phyloP scores from a whole-genome alignment of 2,329 filamentous ascomycete genomes.

The Pseudogymnoascus sp. region DNA sequence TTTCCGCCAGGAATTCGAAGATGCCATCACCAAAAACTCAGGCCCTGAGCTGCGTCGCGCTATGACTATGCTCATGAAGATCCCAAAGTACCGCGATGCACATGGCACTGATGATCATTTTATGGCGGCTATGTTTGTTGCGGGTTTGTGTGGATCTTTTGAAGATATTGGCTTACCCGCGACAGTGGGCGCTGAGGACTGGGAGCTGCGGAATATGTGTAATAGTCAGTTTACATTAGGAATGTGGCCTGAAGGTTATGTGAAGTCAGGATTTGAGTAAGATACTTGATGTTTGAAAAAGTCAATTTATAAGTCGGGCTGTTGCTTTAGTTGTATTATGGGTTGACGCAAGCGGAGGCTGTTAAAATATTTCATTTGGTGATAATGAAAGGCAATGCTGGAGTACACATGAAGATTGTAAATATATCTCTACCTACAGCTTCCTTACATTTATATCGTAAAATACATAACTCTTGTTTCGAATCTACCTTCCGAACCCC shows the following conservation, averaged over 20 bases:
- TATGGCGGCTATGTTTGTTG: conserved; percentile 58
- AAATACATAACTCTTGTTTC: neutral
- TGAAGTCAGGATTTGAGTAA: conserved; percentile 4
- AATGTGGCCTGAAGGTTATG: conserved; percentile 21
- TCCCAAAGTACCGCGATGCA: conserved; percentile 57
- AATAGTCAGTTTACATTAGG: conserved; percentile 54
- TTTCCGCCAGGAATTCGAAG: conserved; percentile 58
- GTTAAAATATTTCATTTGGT: neutral
- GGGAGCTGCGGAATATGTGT: conserved; percentile 60
- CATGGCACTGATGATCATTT: conserved; percentile 67
- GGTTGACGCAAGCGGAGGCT: neutral
- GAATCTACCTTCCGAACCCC: neutral
- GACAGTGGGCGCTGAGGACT: conserved; percentile 50
- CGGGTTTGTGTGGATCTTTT: conserved; percentile 45
- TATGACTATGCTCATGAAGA: conserved; percentile 59
- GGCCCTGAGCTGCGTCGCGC: conserved; percentile 48
- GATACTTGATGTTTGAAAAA: neutral
- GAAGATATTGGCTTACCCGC: conserved; percentile 39
- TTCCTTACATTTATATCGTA: neutral
- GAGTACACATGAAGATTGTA: neutral
- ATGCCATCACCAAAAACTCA: conserved; percentile 47
- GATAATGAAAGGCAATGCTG: neutral
- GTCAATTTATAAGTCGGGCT: neutral
- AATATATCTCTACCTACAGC: neutral
- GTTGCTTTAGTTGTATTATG: neutral